Evolutionary conservation across 2,329 filamentous ascomycete species (phyloP).

Genomic region (Nemania abortiva): DNA sequence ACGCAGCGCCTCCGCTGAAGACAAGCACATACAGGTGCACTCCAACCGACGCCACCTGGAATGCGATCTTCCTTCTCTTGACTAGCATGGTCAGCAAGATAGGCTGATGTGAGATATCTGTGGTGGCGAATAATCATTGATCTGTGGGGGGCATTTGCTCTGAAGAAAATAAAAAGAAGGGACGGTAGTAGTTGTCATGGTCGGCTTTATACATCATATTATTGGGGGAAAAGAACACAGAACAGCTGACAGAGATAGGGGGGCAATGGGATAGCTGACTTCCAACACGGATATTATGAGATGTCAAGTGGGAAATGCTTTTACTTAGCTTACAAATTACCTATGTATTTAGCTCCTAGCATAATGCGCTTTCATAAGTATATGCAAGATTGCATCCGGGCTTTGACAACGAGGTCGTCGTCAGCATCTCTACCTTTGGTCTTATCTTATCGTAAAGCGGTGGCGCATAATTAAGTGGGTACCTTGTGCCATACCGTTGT

Average conservation of each 20-base stretch:
- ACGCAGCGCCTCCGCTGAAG: conserved; percentile 47
- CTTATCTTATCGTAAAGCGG: conserved; percentile 40
- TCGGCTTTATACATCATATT: conserved; percentile 34
- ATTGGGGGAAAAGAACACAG: conserved; percentile 27
- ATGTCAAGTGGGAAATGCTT: conserved; percentile 39
- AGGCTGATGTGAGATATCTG: conserved; percentile 4
- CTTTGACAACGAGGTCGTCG: background rate
- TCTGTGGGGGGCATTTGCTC: conserved; percentile 31
- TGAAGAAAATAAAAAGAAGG: conserved; percentile 10
- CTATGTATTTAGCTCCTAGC: conserved; percentile 39
- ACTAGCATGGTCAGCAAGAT: conserved; percentile 35
- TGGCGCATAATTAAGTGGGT: conserved; percentile 24
- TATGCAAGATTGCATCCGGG: conserved; percentile 16
- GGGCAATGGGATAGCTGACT: conserved; percentile 16
- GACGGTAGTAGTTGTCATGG: conserved; percentile 13
- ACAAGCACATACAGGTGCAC: conserved; percentile 40
- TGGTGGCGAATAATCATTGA: conserved; percentile 16
- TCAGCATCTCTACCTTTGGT: background rate
- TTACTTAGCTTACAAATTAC: conserved; percentile 31
- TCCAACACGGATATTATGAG: conserved; percentile 39
- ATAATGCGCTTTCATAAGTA: conserved; percentile 31
- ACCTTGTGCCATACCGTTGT: conserved; percentile 1
- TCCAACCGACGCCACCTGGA: conserved; percentile 37
- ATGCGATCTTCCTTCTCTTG: conserved; percentile 45
- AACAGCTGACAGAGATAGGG: conserved; percentile 29